Conservation (phyloP, 495 filamentous ascomycete species). For the Talaromyces nanjingensis region DNA sequence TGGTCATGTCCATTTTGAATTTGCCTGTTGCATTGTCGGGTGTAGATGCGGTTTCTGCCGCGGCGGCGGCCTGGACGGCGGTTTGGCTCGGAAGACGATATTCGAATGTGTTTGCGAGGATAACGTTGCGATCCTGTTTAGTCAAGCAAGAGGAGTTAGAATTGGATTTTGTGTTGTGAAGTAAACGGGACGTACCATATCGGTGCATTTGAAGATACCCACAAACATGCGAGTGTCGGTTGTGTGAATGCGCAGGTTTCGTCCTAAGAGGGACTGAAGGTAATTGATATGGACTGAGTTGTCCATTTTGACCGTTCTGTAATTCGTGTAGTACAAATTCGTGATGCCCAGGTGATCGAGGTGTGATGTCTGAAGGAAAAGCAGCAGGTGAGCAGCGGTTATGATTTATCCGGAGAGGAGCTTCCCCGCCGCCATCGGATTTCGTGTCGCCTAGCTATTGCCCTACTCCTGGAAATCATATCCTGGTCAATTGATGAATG, state of each 20-base stretch:
- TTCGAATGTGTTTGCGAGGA: constrained; percentile 78
- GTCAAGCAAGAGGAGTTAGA: no score
- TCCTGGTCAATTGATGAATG: background rate
- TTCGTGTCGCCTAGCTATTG: background rate
- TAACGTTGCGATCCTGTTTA: constrained; percentile 70
- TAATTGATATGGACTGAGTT: constrained; percentile 34
- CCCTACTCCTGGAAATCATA: no score
- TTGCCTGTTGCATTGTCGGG: constrained; percentile 16
- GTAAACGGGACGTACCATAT: constrained; percentile 55
- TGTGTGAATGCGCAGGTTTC: constrained; percentile 65
- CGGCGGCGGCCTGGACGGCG: constrained; percentile 38
- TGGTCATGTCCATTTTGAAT: constrained; percentile 65
- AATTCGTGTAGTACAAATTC: background rate
- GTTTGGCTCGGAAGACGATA: constrained; percentile 66
- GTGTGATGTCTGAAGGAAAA: background rate
- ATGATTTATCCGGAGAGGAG: background rate
- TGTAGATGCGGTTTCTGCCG: constrained; percentile 27
- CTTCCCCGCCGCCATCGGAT: background rate
- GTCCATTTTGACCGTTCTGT: constrained; percentile 25
- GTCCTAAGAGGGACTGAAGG: constrained; percentile 41
- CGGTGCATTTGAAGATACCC: constrained; percentile 88
- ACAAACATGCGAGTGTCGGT: constrained; percentile 84
- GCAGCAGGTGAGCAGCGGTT: background rate
- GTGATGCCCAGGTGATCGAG: background rate
- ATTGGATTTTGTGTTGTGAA: background rate